Percentiles rank a stretch among this genome's conserved stretches.
Evolutionary conservation across 768 basidiomycete species (phyloP).

Genomic region (Lactarius quietus): DNA sequence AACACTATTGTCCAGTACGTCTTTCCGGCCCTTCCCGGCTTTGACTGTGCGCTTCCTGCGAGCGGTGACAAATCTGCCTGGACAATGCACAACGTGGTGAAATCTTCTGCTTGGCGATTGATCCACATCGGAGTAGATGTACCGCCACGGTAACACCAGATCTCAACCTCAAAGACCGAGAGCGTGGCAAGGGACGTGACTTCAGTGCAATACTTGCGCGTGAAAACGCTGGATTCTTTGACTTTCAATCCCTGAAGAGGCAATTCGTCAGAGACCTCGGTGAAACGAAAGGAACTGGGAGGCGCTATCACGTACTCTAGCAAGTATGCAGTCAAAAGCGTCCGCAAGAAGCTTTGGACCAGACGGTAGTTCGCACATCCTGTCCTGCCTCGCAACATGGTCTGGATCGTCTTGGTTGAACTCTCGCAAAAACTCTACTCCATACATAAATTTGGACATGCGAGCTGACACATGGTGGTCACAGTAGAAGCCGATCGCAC

Average conservation of each 20-base stretch:
- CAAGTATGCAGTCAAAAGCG: slow-evolving; percentile 78
- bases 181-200: slow-evolving; percentile 71
- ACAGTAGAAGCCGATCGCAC: slow-evolving; percentile 80
- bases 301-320: slow-evolving; percentile 46
- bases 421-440: slow-evolving; percentile 73
- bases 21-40: slow-evolving; percentile 59
- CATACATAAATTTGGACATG: slow-evolving; percentile 77
- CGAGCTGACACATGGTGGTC: slow-evolving; percentile 82
- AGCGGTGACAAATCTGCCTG: slow-evolving; percentile 74
- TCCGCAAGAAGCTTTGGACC: slow-evolving; percentile 76
- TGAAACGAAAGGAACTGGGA: slow-evolving; percentile 11
- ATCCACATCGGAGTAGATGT: slow-evolving; percentile 73
- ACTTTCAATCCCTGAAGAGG: slow-evolving; percentile 58
- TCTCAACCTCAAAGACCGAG: slow-evolving; percentile 78
- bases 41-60: slow-evolving; percentile 66
- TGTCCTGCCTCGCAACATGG: slow-evolving; percentile 58
- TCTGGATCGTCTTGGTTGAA: slow-evolving; percentile 63
- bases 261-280: slow-evolving; percentile 8
- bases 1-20: slow-evolving; percentile 84
- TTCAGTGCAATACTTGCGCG: slow-evolving; percentile 78
- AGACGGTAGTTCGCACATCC: slow-evolving; percentile 70
- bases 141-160: slow-evolving; percentile 83
- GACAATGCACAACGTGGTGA: slow-evolving; percentile 74
- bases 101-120: slow-evolving; percentile 57
- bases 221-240: slow-evolving; percentile 78